phyloP scores from a whole-genome alignment of 495 filamentous ascomycete species.

The Xanthoparmelia taractica region DNA sequence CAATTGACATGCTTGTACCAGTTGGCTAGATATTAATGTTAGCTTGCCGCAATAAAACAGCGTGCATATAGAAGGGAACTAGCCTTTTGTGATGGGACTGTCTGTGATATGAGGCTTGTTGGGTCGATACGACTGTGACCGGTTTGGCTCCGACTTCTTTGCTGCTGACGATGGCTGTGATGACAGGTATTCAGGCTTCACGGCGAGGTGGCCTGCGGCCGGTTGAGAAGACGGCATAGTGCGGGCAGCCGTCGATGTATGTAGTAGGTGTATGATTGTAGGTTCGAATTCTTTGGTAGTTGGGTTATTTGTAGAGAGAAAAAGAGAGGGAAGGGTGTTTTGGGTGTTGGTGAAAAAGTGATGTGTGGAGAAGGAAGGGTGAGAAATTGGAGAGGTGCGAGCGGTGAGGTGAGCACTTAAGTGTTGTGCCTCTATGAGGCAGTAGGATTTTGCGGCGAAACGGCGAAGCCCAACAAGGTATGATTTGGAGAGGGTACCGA shows the following conservation, averaged over 20 bases:
- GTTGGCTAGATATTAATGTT: slow-evolving; percentile 56
- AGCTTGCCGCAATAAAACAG: not conserved
- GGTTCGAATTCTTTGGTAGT: not conserved
- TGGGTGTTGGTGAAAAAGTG: not conserved
- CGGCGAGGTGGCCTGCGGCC: slow-evolving; percentile 25
- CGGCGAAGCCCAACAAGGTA: not conserved
- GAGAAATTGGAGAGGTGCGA: not conserved
- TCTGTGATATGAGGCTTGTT: slow-evolving; percentile 53
- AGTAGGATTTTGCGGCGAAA: not conserved
- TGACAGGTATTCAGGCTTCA: slow-evolving; percentile 28
- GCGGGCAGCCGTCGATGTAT: not conserved
- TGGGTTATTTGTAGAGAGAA: no score
- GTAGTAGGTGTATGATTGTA: no score
- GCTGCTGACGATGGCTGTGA: slow-evolving; percentile 26
- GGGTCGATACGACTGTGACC: slow-evolving; percentile 32
- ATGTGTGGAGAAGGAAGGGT: not conserved
- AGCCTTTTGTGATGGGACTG: slow-evolving; percentile 45
- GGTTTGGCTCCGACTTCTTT: slow-evolving; percentile 29
- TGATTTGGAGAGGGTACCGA: not conserved
- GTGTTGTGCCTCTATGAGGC: not conserved
- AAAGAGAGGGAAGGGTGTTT: no score
- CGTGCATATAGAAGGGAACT: not conserved
- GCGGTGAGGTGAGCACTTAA: not conserved
- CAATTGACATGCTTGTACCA: slow-evolving; percentile 98
- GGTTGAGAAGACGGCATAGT: slow-evolving; percentile 30